phyloP scores from a whole-genome alignment of 768 basidiomycete species.

The Termitomyces sp. region DNA sequence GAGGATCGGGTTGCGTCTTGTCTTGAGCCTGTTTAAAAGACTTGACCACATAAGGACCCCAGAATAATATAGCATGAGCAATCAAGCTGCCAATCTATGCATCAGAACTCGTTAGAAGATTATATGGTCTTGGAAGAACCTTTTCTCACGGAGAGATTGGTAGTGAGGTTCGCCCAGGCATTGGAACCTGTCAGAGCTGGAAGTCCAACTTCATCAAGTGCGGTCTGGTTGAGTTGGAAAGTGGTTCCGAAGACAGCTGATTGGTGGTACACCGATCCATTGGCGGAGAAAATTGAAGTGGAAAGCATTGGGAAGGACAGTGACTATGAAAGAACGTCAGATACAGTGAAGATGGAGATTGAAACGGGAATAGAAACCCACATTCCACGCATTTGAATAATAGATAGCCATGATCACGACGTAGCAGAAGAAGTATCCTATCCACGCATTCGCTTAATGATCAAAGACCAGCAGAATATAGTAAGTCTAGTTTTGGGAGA shows the following conservation, averaged over 20 bases:
- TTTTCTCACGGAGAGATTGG: slow-evolving; percentile 44
- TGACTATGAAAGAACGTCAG: slow-evolving; percentile 30
- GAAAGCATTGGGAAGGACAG: slow-evolving; percentile 57
- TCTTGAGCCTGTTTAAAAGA: slow-evolving; percentile 46
- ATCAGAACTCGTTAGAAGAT: not conserved
- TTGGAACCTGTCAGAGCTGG: slow-evolving; percentile 50
- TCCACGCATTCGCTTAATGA: slow-evolving; percentile 49
- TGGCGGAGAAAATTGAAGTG: slow-evolving; percentile 49
- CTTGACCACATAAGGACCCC: slow-evolving; percentile 46
- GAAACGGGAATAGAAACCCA: slow-evolving; percentile 20
- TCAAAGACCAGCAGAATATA: not conserved
- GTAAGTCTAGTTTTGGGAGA: not conserved
- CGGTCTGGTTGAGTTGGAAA: slow-evolving; percentile 51
- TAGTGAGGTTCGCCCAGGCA: slow-evolving; percentile 45
- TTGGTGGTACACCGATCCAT: slow-evolving; percentile 55
- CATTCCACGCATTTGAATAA: slow-evolving; percentile 62
- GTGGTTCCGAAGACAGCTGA: slow-evolving; percentile 46
- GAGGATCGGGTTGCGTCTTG: slow-evolving; percentile 50
- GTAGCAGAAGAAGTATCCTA: slow-evolving; percentile 52
- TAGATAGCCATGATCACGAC: slow-evolving; percentile 51
- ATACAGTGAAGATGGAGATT: not conserved
- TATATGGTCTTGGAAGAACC: slow-evolving; percentile 28
- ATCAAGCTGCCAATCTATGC: slow-evolving; percentile 56
- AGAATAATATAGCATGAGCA: slow-evolving; percentile 53
- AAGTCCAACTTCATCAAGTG: slow-evolving; percentile 45